Base-by-base conservation (phyloP, 83 land plant genomes). In the Picea abies region DNA sequence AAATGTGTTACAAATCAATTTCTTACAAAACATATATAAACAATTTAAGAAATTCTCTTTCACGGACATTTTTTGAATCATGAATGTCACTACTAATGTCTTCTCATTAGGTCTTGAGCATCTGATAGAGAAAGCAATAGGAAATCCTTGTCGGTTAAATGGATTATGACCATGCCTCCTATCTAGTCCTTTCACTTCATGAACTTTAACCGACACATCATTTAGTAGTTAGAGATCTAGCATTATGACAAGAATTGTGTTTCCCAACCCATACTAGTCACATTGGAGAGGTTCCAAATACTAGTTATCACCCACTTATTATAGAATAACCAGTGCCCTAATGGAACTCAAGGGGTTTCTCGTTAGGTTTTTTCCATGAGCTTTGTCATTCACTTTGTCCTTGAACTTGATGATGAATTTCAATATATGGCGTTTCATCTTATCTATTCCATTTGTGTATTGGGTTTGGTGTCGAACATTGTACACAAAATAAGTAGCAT, bases 261-360 rank as follows among this genome's bases (percentile, higher is more conserved):
- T 83, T 4, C 73, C 84, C 3, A 63, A 65, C 1, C 84, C 84
- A 60, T 78, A 79, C 23, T 32, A 78, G 29, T 83, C 84, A 20
- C 81, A 69, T 60, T 44, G 81, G 68, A 83, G 60, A 19, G 78
- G 47, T 6, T 78, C 68, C 72, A 83, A 35, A 5, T 78, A 82
- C 19, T 44, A 62, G 2, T 39, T 11, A 56, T 83, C 84, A 64
- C 63, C 82, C 10, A 67, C 84, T 39, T 83, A 79, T 63, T 83
- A 70, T 9, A 83, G 60, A 49, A 83, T 64, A n/a, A 83, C 79
- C 49, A 83, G 60, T 11, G 79, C 84, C 82, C 78, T 83, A 20
- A 78, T 83, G 20, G 81, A 78, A n/a, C 78, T 75, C 41, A 83
- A 71, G 19, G 5, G 81, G 2, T 41, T 81, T 52, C 62, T 76